Evolutionary conservation across 257 asterid genomes (phyloP), one percentile per base, ranked within the genome.

Genomic region (Linderniella brevidens): DNA sequence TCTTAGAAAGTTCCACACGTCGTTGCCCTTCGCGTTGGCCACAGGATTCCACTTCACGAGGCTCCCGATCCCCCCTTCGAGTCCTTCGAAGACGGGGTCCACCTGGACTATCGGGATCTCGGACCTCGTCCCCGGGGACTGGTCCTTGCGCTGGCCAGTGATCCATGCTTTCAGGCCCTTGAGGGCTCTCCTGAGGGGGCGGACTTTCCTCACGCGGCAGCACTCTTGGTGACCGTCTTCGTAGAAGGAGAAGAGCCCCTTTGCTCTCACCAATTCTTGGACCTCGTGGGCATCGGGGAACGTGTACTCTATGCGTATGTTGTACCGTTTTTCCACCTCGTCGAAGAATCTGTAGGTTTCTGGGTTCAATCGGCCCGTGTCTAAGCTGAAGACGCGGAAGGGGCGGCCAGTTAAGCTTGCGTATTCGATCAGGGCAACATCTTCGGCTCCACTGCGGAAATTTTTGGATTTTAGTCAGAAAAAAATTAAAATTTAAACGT

Each of bases 211-310:
- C 25, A 73, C 68, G 8, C 73, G 58, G 66, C 80, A 73, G 59
- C 80, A 73, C 38, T 73, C 80, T 38, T 73, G 80, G 62, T 73
- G 80, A 19, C 80, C 76, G 10, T 73, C 80, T 47, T 65, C 76
- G 8, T 73, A 73, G 58, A 73, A 73, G 10, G 80, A 73, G 62
- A 72, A 67, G 5, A 73, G 66, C 0, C 80, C 80, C 48, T 73
- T 73, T 61, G 38, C 65, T 16, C 80, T 53, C 18, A 73, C 80
- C 43, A 73, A 52, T 13, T 54, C 65, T 62, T 73, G 62, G 17
- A 73, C 80, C 57, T 73, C 80, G 7, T 15, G 43, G 13, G 76
- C 66, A 8, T 73, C 76, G 0, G 80, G 80, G 16, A 73, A 73
- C 65, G 53, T 73, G 73, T 73, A 73, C 20, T 73, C 80, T 8